Conservation (phyloP, 371 early-diverging fungal genomes). For the Ordospora pajunii region DNA sequence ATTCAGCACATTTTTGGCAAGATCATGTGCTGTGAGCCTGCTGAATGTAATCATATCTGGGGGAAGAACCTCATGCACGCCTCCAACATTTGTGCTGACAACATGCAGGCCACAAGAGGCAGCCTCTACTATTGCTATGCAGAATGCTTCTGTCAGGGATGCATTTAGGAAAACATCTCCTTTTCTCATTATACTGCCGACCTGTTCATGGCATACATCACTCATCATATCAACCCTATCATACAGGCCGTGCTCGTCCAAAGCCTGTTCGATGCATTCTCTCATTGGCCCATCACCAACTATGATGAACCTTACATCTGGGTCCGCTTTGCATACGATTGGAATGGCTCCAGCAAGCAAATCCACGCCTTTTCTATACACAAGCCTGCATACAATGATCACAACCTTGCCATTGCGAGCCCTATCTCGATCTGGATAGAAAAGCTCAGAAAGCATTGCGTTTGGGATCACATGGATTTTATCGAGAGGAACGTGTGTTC, state of each 20-base stretch:
- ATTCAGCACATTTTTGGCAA: constrained; percentile 23
- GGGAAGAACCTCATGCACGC: constrained; percentile 90
- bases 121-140: constrained; percentile 95
- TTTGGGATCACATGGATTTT: constrained; percentile 94
- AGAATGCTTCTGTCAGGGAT: constrained; percentile 94
- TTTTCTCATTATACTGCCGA: constrained; percentile 76
- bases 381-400: constrained; percentile 79
- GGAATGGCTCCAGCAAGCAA: constrained; percentile 80
- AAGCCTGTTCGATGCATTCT: constrained; percentile 87
- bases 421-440: constrained; percentile 7
- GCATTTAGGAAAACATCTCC: constrained; percentile 94
- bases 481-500: constrained; percentile 75
- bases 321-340: constrained; percentile 72
- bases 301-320: constrained; percentile 77
- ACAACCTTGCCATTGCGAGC: constrained; percentile 1
- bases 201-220: constrained; percentile 70
- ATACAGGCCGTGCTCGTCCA: constrained; percentile 78
- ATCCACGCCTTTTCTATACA: constrained; percentile 89
- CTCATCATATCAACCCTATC: constrained; percentile 84
- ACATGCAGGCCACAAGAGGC: constrained; percentile 86
- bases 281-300: constrained; percentile 90
- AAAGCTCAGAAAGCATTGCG: constrained; percentile 67
- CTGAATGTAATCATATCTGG: constrained; percentile 83
- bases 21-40: constrained; percentile 76
- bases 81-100: constrained; percentile 93